Conservation (phyloP, 2,329 filamentous ascomycete genomes). For the Parastagonospora avenae region DNA sequence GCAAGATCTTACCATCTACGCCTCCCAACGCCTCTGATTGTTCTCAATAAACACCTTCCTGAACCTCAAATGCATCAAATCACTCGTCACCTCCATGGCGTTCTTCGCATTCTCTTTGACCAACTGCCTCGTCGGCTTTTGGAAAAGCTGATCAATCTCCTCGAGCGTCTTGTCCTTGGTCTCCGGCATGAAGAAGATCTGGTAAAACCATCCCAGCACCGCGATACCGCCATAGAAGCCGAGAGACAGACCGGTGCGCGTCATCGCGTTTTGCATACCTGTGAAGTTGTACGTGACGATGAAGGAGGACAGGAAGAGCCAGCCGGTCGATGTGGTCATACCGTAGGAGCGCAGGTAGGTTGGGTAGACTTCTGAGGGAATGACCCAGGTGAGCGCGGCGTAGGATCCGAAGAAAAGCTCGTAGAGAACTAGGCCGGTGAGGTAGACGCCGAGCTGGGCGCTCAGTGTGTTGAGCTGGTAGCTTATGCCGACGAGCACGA, state of each 20-base stretch:
- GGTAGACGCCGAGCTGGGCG: slow-evolving; percentile 63
- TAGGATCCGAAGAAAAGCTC: slow-evolving; percentile 46
- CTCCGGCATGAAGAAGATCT: slow-evolving; percentile 77
- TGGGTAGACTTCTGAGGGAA: slow-evolving; percentile 71
- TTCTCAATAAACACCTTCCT: slow-evolving; percentile 55
- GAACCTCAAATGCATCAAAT: slow-evolving; percentile 52
- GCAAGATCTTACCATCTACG: neutral
- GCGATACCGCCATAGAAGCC: slow-evolving; percentile 79
- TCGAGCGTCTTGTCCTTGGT: slow-evolving; percentile 72
- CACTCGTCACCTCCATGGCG: slow-evolving; percentile 51
- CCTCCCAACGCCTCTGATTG: slow-evolving; percentile 24
- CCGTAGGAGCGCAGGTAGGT: slow-evolving; percentile 75
- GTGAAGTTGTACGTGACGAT: slow-evolving; percentile 78
- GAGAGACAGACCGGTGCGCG: slow-evolving; percentile 66
- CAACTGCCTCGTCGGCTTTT: slow-evolving; percentile 65
- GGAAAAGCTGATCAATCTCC: slow-evolving; percentile 72
- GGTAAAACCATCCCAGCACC: slow-evolving; percentile 71
- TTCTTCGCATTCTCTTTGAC: slow-evolving; percentile 56
- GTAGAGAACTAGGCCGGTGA: slow-evolving; percentile 64
- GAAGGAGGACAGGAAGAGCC: slow-evolving; percentile 73
- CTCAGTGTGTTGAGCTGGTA: slow-evolving; percentile 61
- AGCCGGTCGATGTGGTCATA: slow-evolving; percentile 72
- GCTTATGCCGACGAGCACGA: slow-evolving; percentile 68
- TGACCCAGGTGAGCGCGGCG: slow-evolving; percentile 43
- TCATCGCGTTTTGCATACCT: slow-evolving; percentile 71